These are phyloP conservation scores for Theileria orientalis DNA, from an alignment of 169 alveolate species.

Conservation along the genomic window DNA sequence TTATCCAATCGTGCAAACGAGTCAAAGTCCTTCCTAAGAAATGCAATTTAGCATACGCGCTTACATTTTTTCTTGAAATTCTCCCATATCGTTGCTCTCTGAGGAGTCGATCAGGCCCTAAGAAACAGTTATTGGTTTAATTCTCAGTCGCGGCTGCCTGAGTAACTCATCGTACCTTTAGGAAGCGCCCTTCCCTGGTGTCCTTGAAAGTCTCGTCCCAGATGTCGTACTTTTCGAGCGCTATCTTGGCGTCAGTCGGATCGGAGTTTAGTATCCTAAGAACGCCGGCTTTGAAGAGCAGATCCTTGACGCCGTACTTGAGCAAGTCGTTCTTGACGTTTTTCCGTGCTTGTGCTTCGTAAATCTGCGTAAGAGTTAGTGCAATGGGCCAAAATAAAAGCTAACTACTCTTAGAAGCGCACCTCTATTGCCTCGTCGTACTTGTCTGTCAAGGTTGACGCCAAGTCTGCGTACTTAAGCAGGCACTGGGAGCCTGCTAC, in stretches of 20 bases:
- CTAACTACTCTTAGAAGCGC: not conserved
- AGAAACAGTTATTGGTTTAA: not conserved
- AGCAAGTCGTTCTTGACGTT: slow-evolving; percentile 63
- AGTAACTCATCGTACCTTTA: slow-evolving; percentile 15
- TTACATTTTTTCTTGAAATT: slow-evolving; percentile 52
- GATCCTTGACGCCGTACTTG: slow-evolving; percentile 72
- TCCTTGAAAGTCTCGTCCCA: slow-evolving; percentile 43
- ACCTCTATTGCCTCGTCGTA: slow-evolving; percentile 47
- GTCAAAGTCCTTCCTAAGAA: slow-evolving; percentile 45
- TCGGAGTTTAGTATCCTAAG: slow-evolving; percentile 39
- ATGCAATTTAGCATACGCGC: not conserved
- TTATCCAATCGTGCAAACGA: slow-evolving; percentile 41
- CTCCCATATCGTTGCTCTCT: slow-evolving; percentile 39
- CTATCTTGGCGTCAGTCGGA: slow-evolving; percentile 59
- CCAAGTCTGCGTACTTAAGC: slow-evolving; percentile 69
- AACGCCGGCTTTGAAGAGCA: slow-evolving; percentile 70
- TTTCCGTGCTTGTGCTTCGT: slow-evolving; percentile 69
- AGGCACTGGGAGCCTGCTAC: slow-evolving; percentile 64
- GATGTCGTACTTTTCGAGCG: slow-evolving; percentile 28
- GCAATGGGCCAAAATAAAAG: not conserved
- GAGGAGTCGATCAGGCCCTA: slow-evolving; percentile 54
- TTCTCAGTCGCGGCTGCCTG: no score
- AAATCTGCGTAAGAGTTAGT: slow-evolving; percentile 29
- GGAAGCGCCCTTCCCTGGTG: slow-evolving; percentile 58
- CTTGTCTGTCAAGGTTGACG: not conserved